Conservation (phyloP, 352 stramenopile genomes). For the Pythium dissimile region DNA sequence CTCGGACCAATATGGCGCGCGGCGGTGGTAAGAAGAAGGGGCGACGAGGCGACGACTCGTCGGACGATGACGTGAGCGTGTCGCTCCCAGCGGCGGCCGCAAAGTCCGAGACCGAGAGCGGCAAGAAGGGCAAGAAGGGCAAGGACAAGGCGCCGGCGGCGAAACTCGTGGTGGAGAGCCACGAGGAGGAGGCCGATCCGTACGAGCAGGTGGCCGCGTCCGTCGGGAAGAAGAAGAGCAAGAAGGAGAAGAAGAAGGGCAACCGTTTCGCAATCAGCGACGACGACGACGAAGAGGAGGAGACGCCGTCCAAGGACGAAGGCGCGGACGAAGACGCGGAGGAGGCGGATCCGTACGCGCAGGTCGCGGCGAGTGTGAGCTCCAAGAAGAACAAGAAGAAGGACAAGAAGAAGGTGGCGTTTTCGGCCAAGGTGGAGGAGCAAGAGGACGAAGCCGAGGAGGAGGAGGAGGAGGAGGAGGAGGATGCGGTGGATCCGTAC, state of each 20-base stretch:
- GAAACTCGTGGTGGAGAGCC: slow-evolving; percentile 9
- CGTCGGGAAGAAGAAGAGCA: slow-evolving; percentile 29
- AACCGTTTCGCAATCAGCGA: slow-evolving; percentile 23
- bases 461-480: slow-evolving; percentile 25
- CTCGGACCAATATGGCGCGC: slow-evolving; percentile 38
- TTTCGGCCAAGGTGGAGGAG: slow-evolving; percentile 16
- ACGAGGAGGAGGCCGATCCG: slow-evolving; percentile 25
- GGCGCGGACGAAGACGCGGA: slow-evolving; percentile 28
- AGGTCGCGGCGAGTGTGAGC: slow-evolving; percentile 24
- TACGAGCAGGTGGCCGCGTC: slow-evolving; percentile 23
- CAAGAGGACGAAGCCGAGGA: slow-evolving; percentile 28
- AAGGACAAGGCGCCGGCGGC: slow-evolving; percentile 25
- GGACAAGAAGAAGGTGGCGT: slow-evolving; percentile 29
- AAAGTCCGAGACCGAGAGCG: slow-evolving; percentile 31
- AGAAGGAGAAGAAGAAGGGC: slow-evolving; percentile 32
- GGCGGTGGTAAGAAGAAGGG: slow-evolving; percentile 78
- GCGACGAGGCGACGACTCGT: slow-evolving; percentile 66
- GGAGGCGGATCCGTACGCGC: slow-evolving; percentile 27
- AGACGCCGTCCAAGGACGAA: slow-evolving; percentile 22
- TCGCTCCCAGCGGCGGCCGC: slow-evolving; percentile 22
- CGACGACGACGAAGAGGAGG: slow-evolving; percentile 39
- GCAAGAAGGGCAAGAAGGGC: slow-evolving; percentile 78
- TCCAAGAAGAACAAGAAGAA: slow-evolving; percentile 36
- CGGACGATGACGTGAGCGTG: slow-evolving; percentile 51
- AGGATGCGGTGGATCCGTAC: slow-evolving; percentile 48